Evolutionary conservation across 164 flowering plant species (phyloP), one percentile per base, ranked within the genome.

Genomic region (Kalanchoe fedtschenkoi): DNA sequence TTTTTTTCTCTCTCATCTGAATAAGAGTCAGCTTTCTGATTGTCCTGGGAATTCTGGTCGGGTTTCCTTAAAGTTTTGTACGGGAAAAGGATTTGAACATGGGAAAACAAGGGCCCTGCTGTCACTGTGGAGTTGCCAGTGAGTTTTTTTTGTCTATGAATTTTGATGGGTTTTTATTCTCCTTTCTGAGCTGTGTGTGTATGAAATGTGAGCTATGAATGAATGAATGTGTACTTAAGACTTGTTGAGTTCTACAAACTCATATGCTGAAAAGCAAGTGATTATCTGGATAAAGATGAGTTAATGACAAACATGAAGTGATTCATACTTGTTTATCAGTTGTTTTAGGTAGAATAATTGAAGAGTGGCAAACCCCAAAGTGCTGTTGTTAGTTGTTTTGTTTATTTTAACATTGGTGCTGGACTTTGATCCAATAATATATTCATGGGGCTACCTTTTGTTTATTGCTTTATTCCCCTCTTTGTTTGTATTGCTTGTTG

Each of bases 61-160:
- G 11, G 39, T 37, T n/a, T n/a, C n/a, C n/a, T n/a, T n/a, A n/a
- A n/a, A n/a, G n/a, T n/a, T n/a, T n/a, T 37, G 39, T 37, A 11
- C 11, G 55, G 24, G 32, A 39, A 1, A 19, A 16, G 10, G 43
- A 26, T 24, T 68, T 56, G 51, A 55, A 34, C 26, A 74, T 74
- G 77, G 67, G 68, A 17, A 74, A 71, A 63, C 59, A 66, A 56
- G 77, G 77, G 22, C 77, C 77, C 43, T 74, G 77, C 64, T 66
- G 43, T 58, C 74, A 74, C 35, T 74, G 77, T 71, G 77, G 77
- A 26, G 63, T 63, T 55, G 34, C 44, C 46, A 35, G 77, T 74
- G 62, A 74, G 77, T 65, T 19, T 42, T n/a, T 17, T 55, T 33
- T 24, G 24, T 62, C 47, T 3, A 24, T 17, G 1, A 16, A 30